A percentile compares a stretch with the other conserved stretches of the same genome.
Conservation (phyloP, 148 eudicot species). For the Silene conica region DNA sequence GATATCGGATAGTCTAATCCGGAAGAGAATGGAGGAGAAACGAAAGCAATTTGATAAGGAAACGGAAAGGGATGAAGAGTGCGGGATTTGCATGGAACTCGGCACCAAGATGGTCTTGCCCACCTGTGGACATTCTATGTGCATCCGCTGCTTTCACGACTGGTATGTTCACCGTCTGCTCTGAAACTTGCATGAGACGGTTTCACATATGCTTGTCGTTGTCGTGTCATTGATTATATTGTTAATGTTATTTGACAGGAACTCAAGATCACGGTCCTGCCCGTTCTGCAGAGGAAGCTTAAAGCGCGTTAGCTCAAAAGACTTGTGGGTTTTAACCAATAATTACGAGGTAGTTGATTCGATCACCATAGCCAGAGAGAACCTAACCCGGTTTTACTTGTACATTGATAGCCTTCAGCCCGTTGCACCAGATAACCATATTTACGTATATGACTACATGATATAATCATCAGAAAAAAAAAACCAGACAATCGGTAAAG, state of each 20-base stretch:
- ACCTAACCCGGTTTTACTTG: constrained; percentile 51
- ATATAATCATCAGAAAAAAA: constrained; percentile 29
- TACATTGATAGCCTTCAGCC: constrained; percentile 65
- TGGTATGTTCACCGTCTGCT: constrained; percentile 42
- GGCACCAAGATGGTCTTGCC: constrained; percentile 68
- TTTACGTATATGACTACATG: constrained; percentile 62
- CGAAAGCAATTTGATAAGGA: constrained; percentile 26
- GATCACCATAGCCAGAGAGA: constrained; percentile 55
- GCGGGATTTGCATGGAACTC: constrained; percentile 83
- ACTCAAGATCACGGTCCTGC: constrained; percentile 68
- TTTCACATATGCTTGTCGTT: neutral
- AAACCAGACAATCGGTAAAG: too few species aligned
- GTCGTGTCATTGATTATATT: too few species aligned
- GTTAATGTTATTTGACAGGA: constrained; percentile 57
- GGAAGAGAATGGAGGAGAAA: constrained; percentile 35
- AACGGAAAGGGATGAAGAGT: constrained; percentile 63
- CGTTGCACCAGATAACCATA: constrained; percentile 41
- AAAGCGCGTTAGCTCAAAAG: constrained; percentile 59
- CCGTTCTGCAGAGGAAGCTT: constrained; percentile 88
- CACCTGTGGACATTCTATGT: constrained; percentile 77
- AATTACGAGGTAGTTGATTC: constrained; percentile 50
- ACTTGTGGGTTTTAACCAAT: constrained; percentile 73
- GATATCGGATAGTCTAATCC: constrained; percentile 17
- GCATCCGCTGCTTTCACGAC: constrained; percentile 67
- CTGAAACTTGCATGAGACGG: neutral